Conservation (phyloP, 352 stramenopile genomes). For the Aphanomyces astaci region DNA sequence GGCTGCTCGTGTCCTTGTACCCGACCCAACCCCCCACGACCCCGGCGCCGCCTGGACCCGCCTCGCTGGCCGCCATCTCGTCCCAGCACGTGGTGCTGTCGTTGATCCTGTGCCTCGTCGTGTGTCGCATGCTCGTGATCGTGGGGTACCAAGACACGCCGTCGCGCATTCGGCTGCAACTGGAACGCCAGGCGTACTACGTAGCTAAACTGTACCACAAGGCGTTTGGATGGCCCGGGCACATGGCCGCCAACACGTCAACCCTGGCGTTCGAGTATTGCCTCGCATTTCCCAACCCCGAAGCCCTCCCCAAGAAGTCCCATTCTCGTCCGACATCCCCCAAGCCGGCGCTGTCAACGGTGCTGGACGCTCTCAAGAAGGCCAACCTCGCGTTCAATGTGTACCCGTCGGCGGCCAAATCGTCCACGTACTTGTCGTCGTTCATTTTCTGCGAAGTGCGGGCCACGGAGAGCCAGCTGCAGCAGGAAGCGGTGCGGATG, state of each 20-base stretch:
- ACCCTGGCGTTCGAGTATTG: slow-evolving; percentile 3
- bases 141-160: slow-evolving; percentile 20
- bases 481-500: slow-evolving; percentile 51
- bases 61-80: neutral
- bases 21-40: neutral
- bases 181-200: slow-evolving; percentile 22
- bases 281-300: slow-evolving; percentile 19
- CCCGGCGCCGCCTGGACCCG: neutral
- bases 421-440: slow-evolving; percentile 20
- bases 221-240: slow-evolving; percentile 21
- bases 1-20: slow-evolving; percentile 72
- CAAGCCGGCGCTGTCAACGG: neutral
- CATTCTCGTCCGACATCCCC: no score
- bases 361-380: slow-evolving; percentile 1
- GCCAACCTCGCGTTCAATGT: slow-evolving; percentile 15
- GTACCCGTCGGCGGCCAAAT: slow-evolving; percentile 16
- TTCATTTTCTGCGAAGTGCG: slow-evolving; percentile 78
- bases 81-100: slow-evolving; percentile 3
- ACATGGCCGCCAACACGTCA: neutral
- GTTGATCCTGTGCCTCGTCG: slow-evolving; percentile 9
- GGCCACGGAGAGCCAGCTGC: slow-evolving; percentile 59
- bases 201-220: slow-evolving; percentile 23
- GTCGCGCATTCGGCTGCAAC: slow-evolving; percentile 18
- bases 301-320: neutral
- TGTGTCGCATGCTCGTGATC: slow-evolving; percentile 10